Percentiles rank a stretch among this genome's conserved stretches.
Evolutionary conservation across 164 flowering plant genomes (phyloP).

Genomic region (Chloranthus sessilifolius): DNA sequence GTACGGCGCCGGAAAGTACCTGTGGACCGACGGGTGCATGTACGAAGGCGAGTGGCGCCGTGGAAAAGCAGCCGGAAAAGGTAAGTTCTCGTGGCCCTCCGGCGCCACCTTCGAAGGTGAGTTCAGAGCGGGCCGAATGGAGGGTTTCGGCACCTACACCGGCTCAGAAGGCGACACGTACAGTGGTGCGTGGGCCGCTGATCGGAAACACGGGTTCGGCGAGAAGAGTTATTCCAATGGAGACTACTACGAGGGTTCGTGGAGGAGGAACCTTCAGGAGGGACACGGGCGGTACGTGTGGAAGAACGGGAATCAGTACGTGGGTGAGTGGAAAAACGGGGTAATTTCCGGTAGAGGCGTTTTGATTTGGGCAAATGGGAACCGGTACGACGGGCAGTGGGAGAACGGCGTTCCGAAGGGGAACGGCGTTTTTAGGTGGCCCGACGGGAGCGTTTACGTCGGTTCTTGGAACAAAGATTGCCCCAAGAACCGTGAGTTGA

Average conservation of each 20-base stretch:
- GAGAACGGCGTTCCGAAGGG: slow-evolving; percentile 41
- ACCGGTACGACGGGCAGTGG: slow-evolving; percentile 39
- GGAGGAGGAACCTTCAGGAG: slow-evolving; percentile 17
- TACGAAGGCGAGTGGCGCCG: slow-evolving; percentile 80
- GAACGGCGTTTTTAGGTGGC: slow-evolving; percentile 32
- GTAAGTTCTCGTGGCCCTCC: slow-evolving; percentile 85
- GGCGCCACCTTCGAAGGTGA: slow-evolving; percentile 91
- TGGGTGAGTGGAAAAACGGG: slow-evolving; percentile 42
- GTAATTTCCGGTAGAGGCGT: slow-evolving; percentile 31
- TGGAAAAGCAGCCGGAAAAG: slow-evolving; percentile 75
- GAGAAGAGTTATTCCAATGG: slow-evolving; percentile 21
- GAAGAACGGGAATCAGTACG: slow-evolving; percentile 33
- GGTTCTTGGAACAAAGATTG: slow-evolving; percentile 32
- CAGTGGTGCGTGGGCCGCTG: slow-evolving; percentile 13
- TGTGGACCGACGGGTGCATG: slow-evolving; percentile 96
- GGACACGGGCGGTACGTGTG: slow-evolving; percentile 30
- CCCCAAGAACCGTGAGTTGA: slow-evolving; percentile 27
- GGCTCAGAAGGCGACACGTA: slow-evolving; percentile 21
- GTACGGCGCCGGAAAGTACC: slow-evolving; percentile 73
- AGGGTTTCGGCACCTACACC: slow-evolving; percentile 19
- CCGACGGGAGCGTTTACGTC: slow-evolving; percentile 38
- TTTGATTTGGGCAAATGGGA: slow-evolving; percentile 41
- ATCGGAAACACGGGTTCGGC: slow-evolving; percentile 19
- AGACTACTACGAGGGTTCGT: slow-evolving; percentile 15
- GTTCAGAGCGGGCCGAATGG: slow-evolving; percentile 21